Percentiles rank a stretch among this genome's conserved stretches.
phyloP scores from a whole-genome alignment of 2,329 filamentous ascomycete species.

The Monilinia fructigena region DNA sequence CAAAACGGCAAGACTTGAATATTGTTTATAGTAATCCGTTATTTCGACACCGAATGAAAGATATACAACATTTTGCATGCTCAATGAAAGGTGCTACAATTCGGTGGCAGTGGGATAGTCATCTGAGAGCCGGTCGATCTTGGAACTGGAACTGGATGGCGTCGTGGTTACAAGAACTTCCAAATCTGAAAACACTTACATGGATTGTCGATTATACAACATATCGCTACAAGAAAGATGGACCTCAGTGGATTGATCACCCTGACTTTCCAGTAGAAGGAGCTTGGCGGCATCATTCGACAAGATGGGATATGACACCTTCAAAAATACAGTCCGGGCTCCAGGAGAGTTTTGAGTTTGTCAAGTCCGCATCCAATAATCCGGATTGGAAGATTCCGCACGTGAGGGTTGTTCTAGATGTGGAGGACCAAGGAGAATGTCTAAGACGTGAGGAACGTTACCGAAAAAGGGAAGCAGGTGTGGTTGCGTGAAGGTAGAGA shows the following conservation, averaged over 20 bases:
- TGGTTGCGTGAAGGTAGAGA: too few relatives aligned
- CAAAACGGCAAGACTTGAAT: not conserved
- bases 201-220: not conserved
- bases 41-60: not conserved
- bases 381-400: not conserved
- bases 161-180: not conserved
- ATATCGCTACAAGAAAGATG: constrained; percentile 2
- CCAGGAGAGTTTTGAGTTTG: not conserved
- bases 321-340: not conserved
- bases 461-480: not conserved
- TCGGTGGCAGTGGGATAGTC: not conserved
- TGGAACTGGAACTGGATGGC: not conserved
- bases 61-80: constrained; percentile 2
- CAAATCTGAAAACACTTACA: not conserved
- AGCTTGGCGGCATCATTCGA: not conserved
- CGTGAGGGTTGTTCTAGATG: constrained; percentile 3
- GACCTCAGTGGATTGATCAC: constrained; percentile 10
- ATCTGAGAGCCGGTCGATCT: not conserved
- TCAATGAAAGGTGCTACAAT: not conserved
- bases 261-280: constrained; percentile 5
- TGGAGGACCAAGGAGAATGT: not conserved
- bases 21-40: not conserved
- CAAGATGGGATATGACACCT: constrained; percentile 2
- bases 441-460: not conserved
- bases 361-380: not conserved